These are phyloP conservation scores for Leccinum olivaceopallidum DNA, from an alignment of 768 basidiomycete genomes.

Conservation along the genomic window DNA sequence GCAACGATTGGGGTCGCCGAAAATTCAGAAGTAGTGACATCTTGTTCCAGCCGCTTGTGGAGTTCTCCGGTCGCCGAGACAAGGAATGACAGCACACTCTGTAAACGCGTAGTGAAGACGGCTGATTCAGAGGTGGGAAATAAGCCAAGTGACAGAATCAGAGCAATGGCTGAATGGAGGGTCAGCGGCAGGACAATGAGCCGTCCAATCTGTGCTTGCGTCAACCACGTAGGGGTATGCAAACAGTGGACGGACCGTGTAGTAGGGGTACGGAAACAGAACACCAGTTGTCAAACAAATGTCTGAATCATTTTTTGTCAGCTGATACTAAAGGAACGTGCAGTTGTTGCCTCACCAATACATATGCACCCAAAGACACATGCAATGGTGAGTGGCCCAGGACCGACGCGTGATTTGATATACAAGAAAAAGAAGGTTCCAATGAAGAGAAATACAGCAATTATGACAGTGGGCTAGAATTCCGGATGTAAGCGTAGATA, in stretches of 20 bases:
- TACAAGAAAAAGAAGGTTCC: slow-evolving; percentile 59
- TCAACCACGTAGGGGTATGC: neutral
- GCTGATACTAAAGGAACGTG: neutral
- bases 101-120: slow-evolving; percentile 52
- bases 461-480: slow-evolving; percentile 54
- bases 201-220: slow-evolving; percentile 44
- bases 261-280: slow-evolving; percentile 67
- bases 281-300: slow-evolving; percentile 56
- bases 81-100: slow-evolving; percentile 50
- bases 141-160: slow-evolving; percentile 51
- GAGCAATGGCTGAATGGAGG: slow-evolving; percentile 57
- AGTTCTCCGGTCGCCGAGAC: slow-evolving; percentile 47
- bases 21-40: slow-evolving; percentile 38
- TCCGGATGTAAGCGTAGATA: neutral
- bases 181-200: slow-evolving; percentile 55
- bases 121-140: slow-evolving; percentile 68
- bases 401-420: slow-evolving; percentile 58
- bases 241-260: slow-evolving; percentile 37
- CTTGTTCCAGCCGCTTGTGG: slow-evolving; percentile 42
- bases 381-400: slow-evolving; percentile 62
- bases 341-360: slow-evolving; percentile 42
- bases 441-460: slow-evolving; percentile 62
- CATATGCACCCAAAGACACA: slow-evolving; percentile 60
- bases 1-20: slow-evolving; percentile 34
- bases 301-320: slow-evolving; percentile 38